phyloP scores from a whole-genome alignment of 2,329 filamentous ascomycete species.

The Epichloe elymi region DNA sequence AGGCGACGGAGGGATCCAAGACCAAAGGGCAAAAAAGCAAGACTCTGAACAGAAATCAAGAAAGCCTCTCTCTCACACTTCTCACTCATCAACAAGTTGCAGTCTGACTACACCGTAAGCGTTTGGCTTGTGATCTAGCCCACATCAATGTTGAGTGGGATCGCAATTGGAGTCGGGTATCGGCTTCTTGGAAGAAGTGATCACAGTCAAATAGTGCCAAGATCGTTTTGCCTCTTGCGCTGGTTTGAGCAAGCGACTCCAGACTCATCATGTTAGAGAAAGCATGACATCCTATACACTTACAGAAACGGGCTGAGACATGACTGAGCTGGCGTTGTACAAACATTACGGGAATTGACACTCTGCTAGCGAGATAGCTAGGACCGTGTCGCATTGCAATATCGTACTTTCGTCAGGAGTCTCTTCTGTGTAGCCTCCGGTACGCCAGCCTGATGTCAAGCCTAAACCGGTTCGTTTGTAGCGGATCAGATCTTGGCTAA shows the following conservation, averaged over 20 bases:
- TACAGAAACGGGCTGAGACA: slow-evolving; percentile 3
- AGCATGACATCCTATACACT: slow-evolving; percentile 1
- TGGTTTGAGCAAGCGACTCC: background rate
- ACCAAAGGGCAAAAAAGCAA: background rate
- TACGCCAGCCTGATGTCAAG: background rate
- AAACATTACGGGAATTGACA: background rate
- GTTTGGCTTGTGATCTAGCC: background rate
- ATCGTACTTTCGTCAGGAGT: background rate
- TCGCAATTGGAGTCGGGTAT: background rate
- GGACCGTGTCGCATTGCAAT: background rate
- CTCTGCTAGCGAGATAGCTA: slow-evolving; percentile 2
- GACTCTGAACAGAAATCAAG: background rate
- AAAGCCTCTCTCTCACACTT: background rate
- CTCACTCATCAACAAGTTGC: background rate
- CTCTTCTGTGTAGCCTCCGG: background rate
- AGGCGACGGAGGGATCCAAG: background rate
- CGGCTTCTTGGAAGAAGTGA: background rate
- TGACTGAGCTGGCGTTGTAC: slow-evolving; percentile 4
- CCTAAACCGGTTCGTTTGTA: background rate
- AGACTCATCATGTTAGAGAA: background rate
- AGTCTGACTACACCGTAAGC: background rate
- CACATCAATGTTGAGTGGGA: background rate
- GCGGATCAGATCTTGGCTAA: background rate
- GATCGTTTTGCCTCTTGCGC: background rate
- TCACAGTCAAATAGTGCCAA: background rate